Percentiles rank a stretch among this genome's conserved stretches.
Evolutionary conservation across 2,329 filamentous ascomycete species (phyloP).

Genomic region (Dactylellina parvicollis): DNA sequence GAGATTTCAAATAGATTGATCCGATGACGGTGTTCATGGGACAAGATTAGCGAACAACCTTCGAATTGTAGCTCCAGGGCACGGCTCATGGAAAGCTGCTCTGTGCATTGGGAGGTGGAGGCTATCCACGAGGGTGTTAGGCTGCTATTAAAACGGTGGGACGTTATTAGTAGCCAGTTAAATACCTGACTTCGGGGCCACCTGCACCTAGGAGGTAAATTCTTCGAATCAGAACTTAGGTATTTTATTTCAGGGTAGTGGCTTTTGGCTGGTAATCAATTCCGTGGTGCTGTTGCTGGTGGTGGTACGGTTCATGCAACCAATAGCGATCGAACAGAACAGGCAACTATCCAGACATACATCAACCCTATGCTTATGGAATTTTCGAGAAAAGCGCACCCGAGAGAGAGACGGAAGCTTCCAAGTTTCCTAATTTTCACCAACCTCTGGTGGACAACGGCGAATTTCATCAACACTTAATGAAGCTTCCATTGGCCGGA

Average conservation of each 20-base stretch:
- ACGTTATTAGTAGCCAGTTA: too few species aligned
- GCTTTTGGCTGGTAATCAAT: slow-evolving; percentile 28
- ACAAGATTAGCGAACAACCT: slow-evolving; percentile 1
- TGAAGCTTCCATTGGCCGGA: slow-evolving; percentile 45
- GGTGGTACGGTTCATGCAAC: slow-evolving; percentile 3
- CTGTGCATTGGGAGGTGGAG: background rate
- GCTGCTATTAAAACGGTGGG: background rate
- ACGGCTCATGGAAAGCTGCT: background rate
- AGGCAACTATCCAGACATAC: slow-evolving; percentile 7
- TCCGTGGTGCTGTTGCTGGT: slow-evolving; percentile 10
- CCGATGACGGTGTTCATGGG: slow-evolving; percentile 16
- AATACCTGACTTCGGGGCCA: too few species aligned
- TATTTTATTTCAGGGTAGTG: slow-evolving; percentile 26
- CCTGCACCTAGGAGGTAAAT: slow-evolving; percentile 32
- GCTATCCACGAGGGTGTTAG: background rate
- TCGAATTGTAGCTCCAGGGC: background rate
- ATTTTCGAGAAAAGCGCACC: slow-evolving; percentile 27
- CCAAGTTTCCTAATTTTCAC: background rate
- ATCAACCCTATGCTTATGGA: slow-evolving; percentile 19
- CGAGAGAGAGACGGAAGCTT: background rate
- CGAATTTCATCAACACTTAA: slow-evolving; percentile 36
- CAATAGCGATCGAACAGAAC: slow-evolving; percentile 40
- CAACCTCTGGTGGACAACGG: slow-evolving; percentile 9
- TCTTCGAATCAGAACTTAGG: slow-evolving; percentile 30
- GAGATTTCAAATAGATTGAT: slow-evolving; percentile 10